Percentiles rank a stretch among this genome's conserved stretches.
Evolutionary conservation across 169 alveolate genomes (phyloP).

Genomic region (Cryptosporidium tyzzeri): DNA sequence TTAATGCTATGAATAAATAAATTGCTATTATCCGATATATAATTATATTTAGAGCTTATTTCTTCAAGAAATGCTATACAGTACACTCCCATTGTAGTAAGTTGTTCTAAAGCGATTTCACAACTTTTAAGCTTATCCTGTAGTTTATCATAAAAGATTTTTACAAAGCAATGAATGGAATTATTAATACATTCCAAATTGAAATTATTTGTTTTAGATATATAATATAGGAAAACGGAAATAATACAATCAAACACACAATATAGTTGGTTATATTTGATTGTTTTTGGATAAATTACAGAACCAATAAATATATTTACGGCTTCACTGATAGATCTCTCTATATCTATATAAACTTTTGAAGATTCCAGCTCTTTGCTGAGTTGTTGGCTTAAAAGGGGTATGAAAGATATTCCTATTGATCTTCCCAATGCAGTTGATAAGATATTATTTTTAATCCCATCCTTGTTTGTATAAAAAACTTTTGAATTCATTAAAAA

Average conservation of each 20-base stretch:
- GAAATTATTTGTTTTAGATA: background rate
- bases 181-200: background rate
- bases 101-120: background rate
- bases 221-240: constrained; percentile 25
- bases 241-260: constrained; percentile 52
- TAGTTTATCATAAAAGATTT: background rate
- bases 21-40: background rate
- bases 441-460: background rate
- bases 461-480: background rate
- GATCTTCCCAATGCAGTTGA: constrained; percentile 59
- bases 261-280: constrained; percentile 8
- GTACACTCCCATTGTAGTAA: constrained; percentile 5
- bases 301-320: constrained; percentile 9
- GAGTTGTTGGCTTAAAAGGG: constrained; percentile 13
- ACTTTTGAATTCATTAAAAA: constrained; percentile 2
- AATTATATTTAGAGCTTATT: background rate
- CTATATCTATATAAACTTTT: background rate
- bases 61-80: constrained; percentile 38
- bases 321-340: background rate
- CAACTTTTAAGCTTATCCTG: background rate
- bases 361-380: background rate
- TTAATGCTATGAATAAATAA: background rate
- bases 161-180: background rate
- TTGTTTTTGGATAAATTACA: background rate
- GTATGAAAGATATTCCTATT: constrained; percentile 32